A percentile compares a stretch with the other conserved stretches of the same genome.
Conservation (phyloP, 345 rosid genomes). For the Aquilaria sinensis region DNA sequence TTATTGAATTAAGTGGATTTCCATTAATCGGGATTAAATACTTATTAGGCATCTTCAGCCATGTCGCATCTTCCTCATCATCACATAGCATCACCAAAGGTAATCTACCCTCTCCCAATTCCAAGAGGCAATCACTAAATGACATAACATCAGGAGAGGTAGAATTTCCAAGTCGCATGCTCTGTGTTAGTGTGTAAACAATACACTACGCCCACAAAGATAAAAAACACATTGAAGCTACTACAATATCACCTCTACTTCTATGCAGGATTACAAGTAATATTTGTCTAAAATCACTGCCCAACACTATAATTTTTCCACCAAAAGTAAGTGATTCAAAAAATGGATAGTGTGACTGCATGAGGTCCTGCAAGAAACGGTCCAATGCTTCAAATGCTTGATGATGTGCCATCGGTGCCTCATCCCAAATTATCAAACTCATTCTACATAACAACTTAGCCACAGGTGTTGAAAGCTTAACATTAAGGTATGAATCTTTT, state of each 20-base stretch:
- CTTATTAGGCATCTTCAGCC: not conserved
- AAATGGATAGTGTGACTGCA: not conserved
- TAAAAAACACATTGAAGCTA: not conserved
- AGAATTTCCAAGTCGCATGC: not conserved
- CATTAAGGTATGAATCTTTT: not conserved
- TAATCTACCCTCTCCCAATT: not conserved
- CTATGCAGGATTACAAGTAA: too few relatives aligned
- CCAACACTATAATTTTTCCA: not conserved
- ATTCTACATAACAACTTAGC: not conserved
- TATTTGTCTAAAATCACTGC: not conserved
- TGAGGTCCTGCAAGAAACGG: not conserved
- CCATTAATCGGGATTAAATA: too few relatives aligned
- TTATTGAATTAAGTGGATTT: not conserved
- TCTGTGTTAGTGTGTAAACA: not conserved
- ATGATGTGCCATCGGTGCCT: conserved; percentile 3
- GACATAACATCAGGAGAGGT: too few relatives aligned
- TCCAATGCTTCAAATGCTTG: conserved; percentile 1
- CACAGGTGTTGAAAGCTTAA: not conserved
- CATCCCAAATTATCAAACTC: conserved; percentile 10
- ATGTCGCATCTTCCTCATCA: not conserved
- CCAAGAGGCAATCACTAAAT: not conserved
- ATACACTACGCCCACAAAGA: too few relatives aligned
- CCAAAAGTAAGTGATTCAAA: not conserved
- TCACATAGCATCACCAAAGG: not conserved
- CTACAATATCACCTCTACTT: too few relatives aligned